Percentiles rank a stretch among this genome's conserved stretches.
Evolutionary conservation across 768 basidiomycete species (phyloP).

Genomic region (Gloeopeniophorella convolvens): DNA sequence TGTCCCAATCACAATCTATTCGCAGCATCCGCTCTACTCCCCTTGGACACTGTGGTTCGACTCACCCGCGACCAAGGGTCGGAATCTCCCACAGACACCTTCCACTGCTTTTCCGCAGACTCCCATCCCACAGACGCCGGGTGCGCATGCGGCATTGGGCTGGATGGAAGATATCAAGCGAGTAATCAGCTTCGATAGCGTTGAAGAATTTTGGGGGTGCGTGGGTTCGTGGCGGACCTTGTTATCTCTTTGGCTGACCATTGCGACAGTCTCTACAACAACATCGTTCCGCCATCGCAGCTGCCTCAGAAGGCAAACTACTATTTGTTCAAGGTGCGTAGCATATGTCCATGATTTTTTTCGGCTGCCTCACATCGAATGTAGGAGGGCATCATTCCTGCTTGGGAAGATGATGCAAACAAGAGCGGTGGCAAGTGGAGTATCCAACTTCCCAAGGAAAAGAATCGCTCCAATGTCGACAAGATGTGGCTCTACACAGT

Average conservation of each 20-base stretch:
- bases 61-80: conserved; percentile 84
- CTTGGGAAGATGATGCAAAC: conserved; percentile 97
- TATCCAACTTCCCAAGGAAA: conserved; percentile 94
- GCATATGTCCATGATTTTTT: neutral
- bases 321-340: conserved; percentile 92
- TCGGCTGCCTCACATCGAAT: neutral
- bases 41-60: conserved; percentile 99
- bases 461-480: conserved; percentile 78
- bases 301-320: conserved; percentile 97
- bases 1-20: neutral
- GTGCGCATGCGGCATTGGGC: conserved; percentile 66
- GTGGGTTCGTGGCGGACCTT: conserved; percentile 26
- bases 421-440: conserved; percentile 98
- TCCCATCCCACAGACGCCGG: conserved; percentile 65
- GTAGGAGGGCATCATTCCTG: conserved; percentile 92
- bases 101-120: conserved; percentile 72
- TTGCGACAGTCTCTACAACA: conserved; percentile 75
- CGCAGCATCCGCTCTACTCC: conserved; percentile 87
- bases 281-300: conserved; percentile 91
- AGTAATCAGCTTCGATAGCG: conserved; percentile 92
- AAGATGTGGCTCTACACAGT: conserved; percentile 99
- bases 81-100: conserved; percentile 82
- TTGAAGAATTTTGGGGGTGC: conserved; percentile 99
- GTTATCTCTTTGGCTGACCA: conserved; percentile 16
- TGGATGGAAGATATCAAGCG: conserved; percentile 99